phyloP scores from a whole-genome alignment of 1,284 basidiomycete genomes.

The Cutaneotrichosporon cyanovorans region DNA sequence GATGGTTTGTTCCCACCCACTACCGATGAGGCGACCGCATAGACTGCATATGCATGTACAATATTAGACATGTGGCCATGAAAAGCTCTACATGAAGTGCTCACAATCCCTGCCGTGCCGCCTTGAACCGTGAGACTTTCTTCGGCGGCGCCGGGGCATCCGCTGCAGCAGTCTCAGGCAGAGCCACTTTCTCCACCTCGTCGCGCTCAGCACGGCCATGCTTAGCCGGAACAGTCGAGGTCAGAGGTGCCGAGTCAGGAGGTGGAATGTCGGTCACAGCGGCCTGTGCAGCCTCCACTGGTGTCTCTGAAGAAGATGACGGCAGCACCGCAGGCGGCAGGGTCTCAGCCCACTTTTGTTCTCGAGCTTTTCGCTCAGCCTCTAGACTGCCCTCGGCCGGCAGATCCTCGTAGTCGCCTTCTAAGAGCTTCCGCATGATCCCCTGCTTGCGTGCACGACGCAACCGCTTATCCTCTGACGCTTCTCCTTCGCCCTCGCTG shows the following conservation, averaged over 20 bases:
- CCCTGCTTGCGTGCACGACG: conserved; percentile 9
- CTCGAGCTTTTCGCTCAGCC: neutral
- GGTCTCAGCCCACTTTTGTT: neutral
- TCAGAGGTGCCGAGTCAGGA: neutral
- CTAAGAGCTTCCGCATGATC: conserved; percentile 11
- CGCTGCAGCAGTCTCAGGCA: neutral
- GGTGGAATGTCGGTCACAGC: neutral
- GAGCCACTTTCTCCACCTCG: conserved; percentile 2
- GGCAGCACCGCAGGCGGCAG: conserved; percentile 5
- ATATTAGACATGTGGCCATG: conserved; percentile 1
- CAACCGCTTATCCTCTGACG: conserved; percentile 17
- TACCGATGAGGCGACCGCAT: neutral
- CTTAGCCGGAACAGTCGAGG: neutral
- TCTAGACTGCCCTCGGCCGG: neutral
- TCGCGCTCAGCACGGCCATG: neutral
- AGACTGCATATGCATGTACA: conserved; percentile 3
- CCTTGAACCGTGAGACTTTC: conserved; percentile 41
- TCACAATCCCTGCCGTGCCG: conserved; percentile 19
- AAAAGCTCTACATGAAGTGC: neutral
- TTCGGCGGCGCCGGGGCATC: conserved; percentile 14
- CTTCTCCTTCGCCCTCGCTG: conserved; percentile 27
- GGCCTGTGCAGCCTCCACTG: neutral
- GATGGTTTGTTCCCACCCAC: neutral
- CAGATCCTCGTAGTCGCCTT: conserved; percentile 17
- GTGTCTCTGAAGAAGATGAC: neutral